Evolutionary conservation across 768 basidiomycete genomes (phyloP).

Genomic region (Candolleomyces efflorescens): DNA sequence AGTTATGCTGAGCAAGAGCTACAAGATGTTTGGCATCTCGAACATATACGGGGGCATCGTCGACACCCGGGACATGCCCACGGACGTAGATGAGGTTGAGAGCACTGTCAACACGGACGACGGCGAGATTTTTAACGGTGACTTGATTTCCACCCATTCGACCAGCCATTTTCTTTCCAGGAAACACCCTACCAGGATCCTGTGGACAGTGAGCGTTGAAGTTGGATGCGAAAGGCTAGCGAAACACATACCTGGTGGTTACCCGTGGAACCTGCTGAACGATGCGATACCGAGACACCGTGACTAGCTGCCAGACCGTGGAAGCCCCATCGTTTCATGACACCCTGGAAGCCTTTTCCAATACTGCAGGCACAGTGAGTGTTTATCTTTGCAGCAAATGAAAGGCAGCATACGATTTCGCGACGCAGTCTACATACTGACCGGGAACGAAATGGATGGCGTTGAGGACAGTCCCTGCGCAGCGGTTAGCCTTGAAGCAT

Average conservation of each 20-base stretch:
- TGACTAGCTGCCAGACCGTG: slow-evolving; percentile 89
- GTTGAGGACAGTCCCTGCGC: slow-evolving; percentile 78
- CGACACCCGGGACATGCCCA: slow-evolving; percentile 88
- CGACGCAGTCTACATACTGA: slow-evolving; percentile 89
- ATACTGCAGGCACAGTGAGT: slow-evolving; percentile 46
- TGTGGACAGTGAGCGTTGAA: slow-evolving; percentile 25
- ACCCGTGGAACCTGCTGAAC: slow-evolving; percentile 90
- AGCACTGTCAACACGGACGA: slow-evolving; percentile 81
- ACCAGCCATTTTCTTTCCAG: slow-evolving; percentile 98
- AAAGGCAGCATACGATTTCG: slow-evolving; percentile 71
- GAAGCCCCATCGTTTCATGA: slow-evolving; percentile 96
- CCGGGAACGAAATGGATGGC: slow-evolving; percentile 97
- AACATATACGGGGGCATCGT: slow-evolving; percentile 82
- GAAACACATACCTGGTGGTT: slow-evolving; percentile 74
- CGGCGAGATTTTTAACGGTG: slow-evolving; percentile 85
- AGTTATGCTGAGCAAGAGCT: slow-evolving; percentile 55
- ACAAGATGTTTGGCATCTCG: slow-evolving; percentile 90
- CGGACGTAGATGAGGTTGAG: slow-evolving; percentile 89
- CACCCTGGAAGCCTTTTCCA: slow-evolving; percentile 96
- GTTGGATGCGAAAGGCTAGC: not conserved
- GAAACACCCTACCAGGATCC: slow-evolving; percentile 96
- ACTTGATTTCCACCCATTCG: slow-evolving; percentile 80
- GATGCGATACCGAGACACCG: slow-evolving; percentile 93
- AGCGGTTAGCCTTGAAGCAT: not conserved
- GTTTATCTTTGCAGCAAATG: not conserved